Evolutionary conservation across 108 stramenopile species (phyloP).

Genomic region (Chaetoceros muelleri): DNA sequence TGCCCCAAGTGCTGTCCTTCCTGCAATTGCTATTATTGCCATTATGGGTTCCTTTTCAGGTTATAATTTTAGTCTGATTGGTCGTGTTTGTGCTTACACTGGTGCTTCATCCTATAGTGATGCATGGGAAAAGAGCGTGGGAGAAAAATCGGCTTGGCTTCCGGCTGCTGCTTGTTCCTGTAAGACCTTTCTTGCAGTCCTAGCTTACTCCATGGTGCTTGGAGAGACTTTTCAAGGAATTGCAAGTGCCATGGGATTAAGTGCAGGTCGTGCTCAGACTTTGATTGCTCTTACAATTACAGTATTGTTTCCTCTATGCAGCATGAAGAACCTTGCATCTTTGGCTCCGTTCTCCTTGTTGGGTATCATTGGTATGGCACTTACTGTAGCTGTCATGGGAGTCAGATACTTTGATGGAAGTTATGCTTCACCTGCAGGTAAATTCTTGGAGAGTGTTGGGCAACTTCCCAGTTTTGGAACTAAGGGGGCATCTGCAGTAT

Average conservation of each 20-base stretch:
- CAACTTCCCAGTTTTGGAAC: conserved; percentile 26
- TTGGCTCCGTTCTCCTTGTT: conserved; percentile 81
- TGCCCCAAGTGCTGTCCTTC: conserved; percentile 41
- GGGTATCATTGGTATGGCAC: conserved; percentile 79
- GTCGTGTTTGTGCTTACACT: conserved; percentile 58
- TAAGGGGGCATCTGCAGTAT: conserved; percentile 32
- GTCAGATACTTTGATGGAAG: conserved; percentile 53
- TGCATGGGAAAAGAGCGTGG: conserved; percentile 60
- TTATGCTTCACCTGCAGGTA: conserved; percentile 43
- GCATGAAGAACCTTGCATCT: conserved; percentile 63
- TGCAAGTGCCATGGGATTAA: conserved; percentile 12
- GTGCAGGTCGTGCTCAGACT: conserved; percentile 19
- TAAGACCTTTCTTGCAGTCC: conserved; percentile 62
- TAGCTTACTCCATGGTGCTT: conserved; percentile 85
- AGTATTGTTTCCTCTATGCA: conserved; percentile 79
- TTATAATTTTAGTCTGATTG: conserved; percentile 82
- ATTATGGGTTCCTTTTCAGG: conserved; percentile 68
- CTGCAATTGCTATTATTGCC: conserved; percentile 52
- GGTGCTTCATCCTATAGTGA: conserved; percentile 55
- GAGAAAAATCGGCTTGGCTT: conserved; percentile 46
- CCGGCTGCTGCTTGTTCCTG: conserved; percentile 69
- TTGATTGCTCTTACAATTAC: conserved; percentile 47
- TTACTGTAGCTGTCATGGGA: conserved; percentile 66
- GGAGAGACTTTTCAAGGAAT: conserved; percentile 54
- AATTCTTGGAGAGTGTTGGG: conserved; percentile 13